These are phyloP conservation scores for Zymoseptoria tritici DNA, from an alignment of 2,329 filamentous ascomycete genomes.

Conservation along the genomic window DNA sequence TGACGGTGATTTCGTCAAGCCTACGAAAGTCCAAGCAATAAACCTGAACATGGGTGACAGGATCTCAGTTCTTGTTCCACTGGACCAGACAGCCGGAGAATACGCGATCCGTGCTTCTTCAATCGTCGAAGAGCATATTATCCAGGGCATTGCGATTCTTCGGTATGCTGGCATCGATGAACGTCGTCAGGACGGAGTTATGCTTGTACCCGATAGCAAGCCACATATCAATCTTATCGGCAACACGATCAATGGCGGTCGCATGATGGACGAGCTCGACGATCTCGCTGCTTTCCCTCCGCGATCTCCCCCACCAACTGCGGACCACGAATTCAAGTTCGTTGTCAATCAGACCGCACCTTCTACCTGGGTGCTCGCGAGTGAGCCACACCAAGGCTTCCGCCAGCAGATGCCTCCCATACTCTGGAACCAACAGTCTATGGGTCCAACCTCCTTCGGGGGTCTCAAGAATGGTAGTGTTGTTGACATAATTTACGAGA, in stretches of 20 bases:
- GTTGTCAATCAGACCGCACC: constrained; percentile 10
- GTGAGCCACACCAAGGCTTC: constrained; percentile 15
- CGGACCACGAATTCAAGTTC: constrained; percentile 14
- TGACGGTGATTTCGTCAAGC: constrained; percentile 17
- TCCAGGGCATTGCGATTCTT: constrained; percentile 10
- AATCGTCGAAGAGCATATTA: constrained; percentile 8
- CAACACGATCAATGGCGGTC: constrained; percentile 6
- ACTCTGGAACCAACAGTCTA: constrained; percentile 14
- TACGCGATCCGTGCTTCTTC: constrained; percentile 13
- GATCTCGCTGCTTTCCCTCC: constrained; percentile 11
- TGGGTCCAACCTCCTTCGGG: constrained; percentile 9
- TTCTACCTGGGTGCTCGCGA: constrained; percentile 10
- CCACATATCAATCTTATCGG: constrained; percentile 8
- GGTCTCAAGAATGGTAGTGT: constrained; percentile 33
- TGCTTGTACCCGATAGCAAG: constrained; percentile 6
- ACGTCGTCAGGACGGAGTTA: constrained; percentile 2
- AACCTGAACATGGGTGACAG: constrained; percentile 12
- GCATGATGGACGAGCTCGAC: constrained; percentile 12
- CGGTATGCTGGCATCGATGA: constrained; percentile 11
- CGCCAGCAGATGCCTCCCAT: constrained; percentile 15
- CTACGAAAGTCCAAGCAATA: constrained; percentile 9
- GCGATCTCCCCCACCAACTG: constrained; percentile 9
- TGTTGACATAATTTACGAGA: constrained; percentile 24
- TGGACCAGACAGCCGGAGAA: constrained; percentile 11
- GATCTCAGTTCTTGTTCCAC: constrained; percentile 12